Percentiles rank a stretch among this genome's conserved stretches.
Evolutionary conservation across 441 rosid species (phyloP).

Genomic region (Populus trichocarpa): DNA sequence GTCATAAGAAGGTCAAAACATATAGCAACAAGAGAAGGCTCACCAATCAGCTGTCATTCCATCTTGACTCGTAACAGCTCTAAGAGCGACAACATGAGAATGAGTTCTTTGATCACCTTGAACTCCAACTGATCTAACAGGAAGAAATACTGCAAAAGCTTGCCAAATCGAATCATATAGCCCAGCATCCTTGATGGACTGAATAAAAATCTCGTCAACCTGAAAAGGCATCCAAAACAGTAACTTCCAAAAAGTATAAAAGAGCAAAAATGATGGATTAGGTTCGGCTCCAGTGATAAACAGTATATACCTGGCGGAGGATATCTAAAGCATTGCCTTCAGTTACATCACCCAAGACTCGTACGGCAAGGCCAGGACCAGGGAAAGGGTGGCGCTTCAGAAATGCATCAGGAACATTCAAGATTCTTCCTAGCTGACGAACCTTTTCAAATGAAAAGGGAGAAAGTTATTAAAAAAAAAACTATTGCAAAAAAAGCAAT

Average conservation of each 20-base stretch:
- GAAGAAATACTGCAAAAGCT: constrained; percentile 97
- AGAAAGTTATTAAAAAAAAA: not conserved
- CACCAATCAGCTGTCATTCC: constrained; percentile 99
- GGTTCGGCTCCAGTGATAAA: not conserved
- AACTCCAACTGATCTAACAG: constrained; percentile 87
- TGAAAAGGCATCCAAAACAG: constrained; percentile 14
- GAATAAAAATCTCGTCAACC: constrained; percentile 98
- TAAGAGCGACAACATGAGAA: constrained; percentile 93
- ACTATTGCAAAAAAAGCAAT: not conserved
- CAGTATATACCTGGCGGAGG: constrained; percentile 61
- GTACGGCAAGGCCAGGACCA: constrained; percentile 93
- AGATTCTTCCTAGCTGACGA: constrained; percentile 75
- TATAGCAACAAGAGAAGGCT: not conserved
- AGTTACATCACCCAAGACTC: constrained; percentile 85
- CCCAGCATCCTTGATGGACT: constrained; percentile 91
- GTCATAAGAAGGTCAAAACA: not conserved
- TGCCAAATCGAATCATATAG: constrained; percentile 91
- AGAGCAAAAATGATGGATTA: not conserved
- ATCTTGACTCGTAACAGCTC: constrained; percentile 96
- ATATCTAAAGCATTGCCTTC: constrained; percentile 81
- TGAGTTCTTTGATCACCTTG: constrained; percentile 98
- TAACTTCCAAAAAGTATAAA: not conserved
- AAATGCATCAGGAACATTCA: constrained; percentile 72
- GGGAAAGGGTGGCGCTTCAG: constrained; percentile 94
- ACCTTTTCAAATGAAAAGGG: constrained; percentile 44